These are phyloP conservation scores for Biscogniauxia sp. DNA, from an alignment of 2,329 filamentous ascomycete genomes.

Conservation along the genomic window DNA sequence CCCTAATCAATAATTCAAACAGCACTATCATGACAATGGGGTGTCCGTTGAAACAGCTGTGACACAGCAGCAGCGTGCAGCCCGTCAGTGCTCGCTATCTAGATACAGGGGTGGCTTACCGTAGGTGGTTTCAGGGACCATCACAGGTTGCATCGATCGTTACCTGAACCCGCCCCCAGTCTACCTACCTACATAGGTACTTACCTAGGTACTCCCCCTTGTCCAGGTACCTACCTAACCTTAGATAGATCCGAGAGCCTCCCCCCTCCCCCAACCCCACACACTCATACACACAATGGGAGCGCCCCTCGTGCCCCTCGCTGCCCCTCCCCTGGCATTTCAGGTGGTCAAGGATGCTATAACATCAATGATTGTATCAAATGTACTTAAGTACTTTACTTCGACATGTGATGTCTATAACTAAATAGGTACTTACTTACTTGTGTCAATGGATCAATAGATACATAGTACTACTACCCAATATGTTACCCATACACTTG, in stretches of 20 bases:
- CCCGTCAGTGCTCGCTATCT: not conserved
- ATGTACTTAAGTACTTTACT: not conserved
- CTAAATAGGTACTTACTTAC: too few relatives aligned
- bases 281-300: too few relatives aligned
- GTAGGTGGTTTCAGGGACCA: not conserved
- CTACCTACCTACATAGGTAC: too few relatives aligned
- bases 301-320: too few relatives aligned
- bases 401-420: not conserved
- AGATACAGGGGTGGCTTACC: not conserved
- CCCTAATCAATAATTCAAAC: not conserved
- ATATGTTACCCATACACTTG: too few relatives aligned
- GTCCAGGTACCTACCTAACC: not conserved
- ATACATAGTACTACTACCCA: too few relatives aligned
- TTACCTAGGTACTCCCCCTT: too few relatives aligned
- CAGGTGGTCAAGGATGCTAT: too few relatives aligned
- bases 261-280: too few relatives aligned
- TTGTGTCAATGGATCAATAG: too few relatives aligned
- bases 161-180: too few relatives aligned
- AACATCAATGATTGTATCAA: not conserved
- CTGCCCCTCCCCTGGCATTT: too few relatives aligned
- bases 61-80: slow-evolving; percentile 1
- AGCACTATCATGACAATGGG: not conserved
- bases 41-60: slow-evolving; percentile 1
- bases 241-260: not conserved
- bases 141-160: not conserved